Conservation (phyloP, 352 stramenopile species). For the Pythium grandisporangium region DNA sequence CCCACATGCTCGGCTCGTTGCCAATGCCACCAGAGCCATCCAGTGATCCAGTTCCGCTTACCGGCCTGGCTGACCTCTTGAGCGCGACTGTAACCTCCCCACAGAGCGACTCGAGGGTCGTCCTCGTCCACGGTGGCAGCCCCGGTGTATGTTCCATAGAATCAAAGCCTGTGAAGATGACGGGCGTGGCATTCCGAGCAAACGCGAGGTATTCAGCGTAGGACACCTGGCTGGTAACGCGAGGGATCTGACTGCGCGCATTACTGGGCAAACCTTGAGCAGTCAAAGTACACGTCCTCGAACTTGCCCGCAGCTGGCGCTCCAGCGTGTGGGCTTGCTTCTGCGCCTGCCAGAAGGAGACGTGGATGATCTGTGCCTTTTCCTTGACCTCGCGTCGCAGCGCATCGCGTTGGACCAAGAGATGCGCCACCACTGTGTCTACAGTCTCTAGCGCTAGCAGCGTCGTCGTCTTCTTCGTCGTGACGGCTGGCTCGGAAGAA, state of each 20-base stretch:
- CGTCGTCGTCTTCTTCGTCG: background rate
- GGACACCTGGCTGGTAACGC: conserved; percentile 6
- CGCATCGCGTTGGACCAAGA: background rate
- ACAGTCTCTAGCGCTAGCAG: background rate
- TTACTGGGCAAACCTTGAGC: background rate
- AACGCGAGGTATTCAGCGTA: conserved; percentile 15
- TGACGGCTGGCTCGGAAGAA: background rate
- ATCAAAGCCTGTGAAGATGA: conserved; percentile 21
- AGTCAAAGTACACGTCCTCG: background rate
- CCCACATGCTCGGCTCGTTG: conserved; percentile 12
- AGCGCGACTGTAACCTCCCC: conserved; percentile 8
- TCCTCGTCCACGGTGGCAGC: conserved; percentile 15
- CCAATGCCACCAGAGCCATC: conserved; percentile 1
- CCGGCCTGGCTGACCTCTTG: conserved; percentile 6
- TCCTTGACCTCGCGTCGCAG: conserved; percentile 4
- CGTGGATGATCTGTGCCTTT: conserved; percentile 7
- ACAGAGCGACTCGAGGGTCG: conserved; percentile 5
- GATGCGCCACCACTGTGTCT: conserved; percentile 1
- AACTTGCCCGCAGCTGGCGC: conserved; percentile 4
- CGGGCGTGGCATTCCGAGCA: conserved; percentile 11
- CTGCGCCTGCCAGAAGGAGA: background rate
- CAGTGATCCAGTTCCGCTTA: background rate
- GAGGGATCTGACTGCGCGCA: conserved; percentile 6
- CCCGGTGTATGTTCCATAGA: conserved; percentile 8
- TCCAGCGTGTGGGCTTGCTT: conserved; percentile 1